A percentile compares a stretch with the other conserved stretches of the same genome.
These are phyloP conservation scores for Scheffersomyces segobiensis DNA, from an alignment of 1,139 yeast species.

Conservation along the genomic window DNA sequence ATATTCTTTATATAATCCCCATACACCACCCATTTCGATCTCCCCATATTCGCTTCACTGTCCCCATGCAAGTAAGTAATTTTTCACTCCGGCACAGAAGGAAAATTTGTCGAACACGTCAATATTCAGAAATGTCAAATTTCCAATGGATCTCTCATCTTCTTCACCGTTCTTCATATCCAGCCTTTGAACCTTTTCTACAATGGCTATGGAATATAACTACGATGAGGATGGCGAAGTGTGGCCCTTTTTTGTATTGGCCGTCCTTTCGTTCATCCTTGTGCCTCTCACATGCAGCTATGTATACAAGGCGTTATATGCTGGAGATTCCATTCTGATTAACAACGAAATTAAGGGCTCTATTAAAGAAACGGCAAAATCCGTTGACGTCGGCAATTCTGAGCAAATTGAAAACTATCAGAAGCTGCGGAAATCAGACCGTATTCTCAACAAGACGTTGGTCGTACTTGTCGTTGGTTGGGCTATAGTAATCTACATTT, in stretches of 20 bases:
- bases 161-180: neutral
- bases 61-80: neutral
- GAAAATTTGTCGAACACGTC: neutral
- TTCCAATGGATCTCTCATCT: neutral
- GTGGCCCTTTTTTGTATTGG: constrained; percentile 92
- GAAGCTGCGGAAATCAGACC: constrained; percentile 35
- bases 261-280: constrained; percentile 60
- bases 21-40: neutral
- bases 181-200: constrained; percentile 4
- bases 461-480: constrained; percentile 64
- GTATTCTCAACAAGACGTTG: constrained; percentile 46
- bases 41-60: neutral
- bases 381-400: constrained; percentile 42
- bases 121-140: neutral
- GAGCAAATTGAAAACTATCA: constrained; percentile 44
- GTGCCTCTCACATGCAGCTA: constrained; percentile 67
- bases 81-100: neutral
- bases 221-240: constrained; percentile 93
- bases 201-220: constrained; percentile 53
- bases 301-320: constrained; percentile 25
- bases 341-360: constrained; percentile 34
- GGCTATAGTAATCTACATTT: constrained; percentile 55
- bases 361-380: constrained; percentile 27
- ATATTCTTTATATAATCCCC: neutral
- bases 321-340: constrained; percentile 22